A percentile compares a stretch with the other conserved stretches of the same genome.
Evolutionary conservation across 83 land plant species (phyloP).

Genomic region (Picea abies): DNA sequence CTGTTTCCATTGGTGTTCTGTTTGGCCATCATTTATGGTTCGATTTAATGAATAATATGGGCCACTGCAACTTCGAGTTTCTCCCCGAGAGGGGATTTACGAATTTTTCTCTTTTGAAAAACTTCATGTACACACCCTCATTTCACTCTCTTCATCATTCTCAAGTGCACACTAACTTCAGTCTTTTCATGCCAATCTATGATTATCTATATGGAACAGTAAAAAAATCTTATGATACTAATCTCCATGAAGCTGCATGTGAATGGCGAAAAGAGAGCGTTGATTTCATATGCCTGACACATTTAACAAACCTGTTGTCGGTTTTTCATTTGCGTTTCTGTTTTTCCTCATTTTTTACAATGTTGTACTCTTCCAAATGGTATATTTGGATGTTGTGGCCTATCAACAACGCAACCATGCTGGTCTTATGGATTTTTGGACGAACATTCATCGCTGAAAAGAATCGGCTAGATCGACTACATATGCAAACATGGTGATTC

Average conservation of each 20-base stretch:
- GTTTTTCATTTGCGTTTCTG: constrained; percentile 60
- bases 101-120: too few species aligned
- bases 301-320: too few species aligned
- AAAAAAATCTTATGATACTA: too few species aligned
- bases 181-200: too few species aligned
- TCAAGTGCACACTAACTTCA: too few species aligned
- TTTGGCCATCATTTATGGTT: constrained; percentile 41
- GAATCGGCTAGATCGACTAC: constrained; percentile 38
- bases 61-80: constrained; percentile 84
- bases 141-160: too few species aligned
- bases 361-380: constrained; percentile 45
- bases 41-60: constrained; percentile 72
- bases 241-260: constrained; percentile 34
- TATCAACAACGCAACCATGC: constrained; percentile 22
- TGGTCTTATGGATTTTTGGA: too few species aligned
- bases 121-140: too few species aligned
- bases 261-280: too few species aligned
- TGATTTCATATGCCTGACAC: too few species aligned
- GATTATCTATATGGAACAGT: too few species aligned
- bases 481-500: constrained; percentile 63
- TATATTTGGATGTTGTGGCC: constrained; percentile 60
- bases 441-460: too few species aligned
- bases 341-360: constrained; percentile 53
- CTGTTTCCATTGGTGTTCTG: constrained; percentile 38
- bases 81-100: constrained; percentile 58